Evolutionary conservation across 2,329 filamentous ascomycete genomes (phyloP), one percentile per base, ranked within the genome.

Genomic region (Colletotrichum lentis): DNA sequence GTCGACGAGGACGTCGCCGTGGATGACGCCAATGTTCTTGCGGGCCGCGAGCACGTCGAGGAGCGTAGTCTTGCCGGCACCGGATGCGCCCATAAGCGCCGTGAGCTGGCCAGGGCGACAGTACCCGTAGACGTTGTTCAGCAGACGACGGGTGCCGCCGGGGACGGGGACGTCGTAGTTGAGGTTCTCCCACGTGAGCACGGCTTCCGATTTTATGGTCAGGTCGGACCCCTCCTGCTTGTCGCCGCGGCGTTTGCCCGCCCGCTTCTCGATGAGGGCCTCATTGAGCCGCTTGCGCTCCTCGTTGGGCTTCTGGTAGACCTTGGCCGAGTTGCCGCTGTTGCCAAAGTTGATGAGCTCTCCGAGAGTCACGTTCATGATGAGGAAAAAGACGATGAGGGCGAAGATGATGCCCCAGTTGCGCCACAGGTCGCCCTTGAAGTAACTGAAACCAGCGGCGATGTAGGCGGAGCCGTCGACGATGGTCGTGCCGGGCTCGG

Each of bases 111-210:
- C 92, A 1, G 92, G 92, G 70, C 90, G 88, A 58, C 94, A 91
- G 72, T 90, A 95, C 2, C 90, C 94, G 64, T 80, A 85, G 1
- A 88, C 80, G 47, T 82, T 79, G 74, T 84, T 83, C 2, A 90
- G 82, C 6, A 90, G 82, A 5, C 84, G 83, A 11, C 85, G 82
- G 5, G 81, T 85, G 2, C 86, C 87, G 5, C 83, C 84, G 0
- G 86, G 81, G 3, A 88, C 83, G 0, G 87, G 87, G 0, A 91
- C 88, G 67, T 90, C 87, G 76, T 97, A 97, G 74, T 90, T 92
- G 69, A 97, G 88, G 71, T 91, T 84, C 76, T 95, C 91, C 91
- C 93, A 97, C 0, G 94, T 97, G 68, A 97, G 84, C n/a, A 93
- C 83, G 43, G 89, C 87, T 72, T 85, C 84, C 0, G 88, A 90